Base-by-base conservation (phyloP, 2,329 filamentous ascomycete genomes). In the Trichophyton mentagrophytes region DNA sequence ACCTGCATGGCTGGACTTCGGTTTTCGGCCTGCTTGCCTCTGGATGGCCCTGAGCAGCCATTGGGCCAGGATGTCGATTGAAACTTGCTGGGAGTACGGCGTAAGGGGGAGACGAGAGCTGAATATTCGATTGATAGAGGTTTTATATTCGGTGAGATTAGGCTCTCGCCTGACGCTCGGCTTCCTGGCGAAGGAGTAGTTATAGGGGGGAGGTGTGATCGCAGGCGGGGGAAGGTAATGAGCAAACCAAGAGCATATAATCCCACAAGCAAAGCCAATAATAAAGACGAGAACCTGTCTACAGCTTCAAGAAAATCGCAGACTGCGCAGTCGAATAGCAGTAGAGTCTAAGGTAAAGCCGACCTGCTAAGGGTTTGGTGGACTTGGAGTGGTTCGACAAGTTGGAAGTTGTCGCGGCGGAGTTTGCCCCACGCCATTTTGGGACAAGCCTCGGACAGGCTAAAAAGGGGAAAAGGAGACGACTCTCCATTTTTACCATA, bases 1-100 rank as follows among this genome's bases (percentile, higher is more conserved):
- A 99, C 67, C 91, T 85, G 74, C 92, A 99, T 69, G 93, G 91
- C 76, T 97, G 91, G 65, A 97, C 84, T 73, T 90, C 86, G 2
- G 82, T 61, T 68, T 71, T 64, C 71, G 72, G 60, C 60, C 63
- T 57, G 55, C 59, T 61, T 17, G 59, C 25, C 40, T 25, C 55
- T 44, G 51, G 51, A 1, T 55, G 51, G 33, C 49, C 27, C 60
- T 63, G 62, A 7, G 60, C 46, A 22, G 62, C 60, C 62, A 63
- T 63, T 59, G n/a, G 33, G 25, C 42, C 11, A 47, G 42, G 27
- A 25, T 33, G 17, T 36, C 15, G 27, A 17, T 53, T 27, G 13
- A 20, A 25, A 9, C 33, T 55, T 27, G 51, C n/a, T 4, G 7
- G 5, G 7, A 20, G n/a, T 20, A 55, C 7, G 30, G 25, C 51